Base-by-base conservation (phyloP, 23 red algal genomes). In the Gracilariopsis chorda region DNA sequence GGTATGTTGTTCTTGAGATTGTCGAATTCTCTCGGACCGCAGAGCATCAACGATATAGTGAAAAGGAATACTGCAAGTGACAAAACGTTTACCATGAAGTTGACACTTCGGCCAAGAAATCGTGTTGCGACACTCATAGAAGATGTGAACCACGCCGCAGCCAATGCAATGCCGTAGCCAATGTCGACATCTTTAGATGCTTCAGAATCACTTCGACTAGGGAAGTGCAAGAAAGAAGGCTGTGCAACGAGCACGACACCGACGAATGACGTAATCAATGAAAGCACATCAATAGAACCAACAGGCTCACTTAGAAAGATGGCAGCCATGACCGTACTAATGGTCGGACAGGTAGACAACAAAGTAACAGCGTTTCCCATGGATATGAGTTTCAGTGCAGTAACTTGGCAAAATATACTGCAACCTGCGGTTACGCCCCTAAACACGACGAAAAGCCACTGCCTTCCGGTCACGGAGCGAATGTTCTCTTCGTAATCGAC, bases 21-120 rank as follows among this genome's bases (percentile, higher is more conserved):
- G 45, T 33, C 32, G 37, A 78, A 78, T 35, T 78, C 73, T 13
- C 36, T 2, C 5, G 27, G 6, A 3, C 47, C 23, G n/a, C 41
- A 53, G 25, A 56, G n/a, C 6, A 32, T 37, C 13, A 78, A 20
- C 14, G 47, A 21, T 52, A 21, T 52, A 21, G 51, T 16, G 45
- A 78, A 53, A 1, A 32, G 35, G 25, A 39, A 51, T 8, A 56
- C 45, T 10, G 47, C 17, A 21, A 56, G 45, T 9, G 73, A 32
- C 17, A 34, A 78, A 6, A 78, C 47, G 28, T 78, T 78, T 16
- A 53, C 36, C 73, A 78, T 78, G 73, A 78, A 51, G 30, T 78
- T 21, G 17, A 78, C 73, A 48, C 51, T 42, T 17, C 51, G 47
- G 1, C 73, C 73, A 1, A 78, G 24, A 40, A 52, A 51, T 25